Percentiles rank a stretch among this genome's conserved stretches.
phyloP scores from a whole-genome alignment of 345 rosid genomes.

The Arabidopsis arenosa region DNA sequence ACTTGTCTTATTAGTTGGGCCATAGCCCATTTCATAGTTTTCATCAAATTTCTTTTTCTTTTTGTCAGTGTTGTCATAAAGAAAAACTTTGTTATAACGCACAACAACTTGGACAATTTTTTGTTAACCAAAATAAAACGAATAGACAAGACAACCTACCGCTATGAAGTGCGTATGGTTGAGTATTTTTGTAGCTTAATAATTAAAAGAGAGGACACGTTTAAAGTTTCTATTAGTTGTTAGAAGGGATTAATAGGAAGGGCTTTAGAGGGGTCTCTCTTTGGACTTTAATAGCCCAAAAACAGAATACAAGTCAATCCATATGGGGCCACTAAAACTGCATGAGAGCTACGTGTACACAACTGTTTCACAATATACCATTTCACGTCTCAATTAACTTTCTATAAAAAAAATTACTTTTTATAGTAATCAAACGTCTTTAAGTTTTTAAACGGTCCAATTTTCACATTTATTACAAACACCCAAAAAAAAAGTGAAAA shows the following conservation, averaged over 20 bases:
- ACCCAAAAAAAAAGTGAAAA: slow-evolving; percentile 20
- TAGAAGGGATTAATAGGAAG: neutral
- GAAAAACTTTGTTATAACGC: neutral
- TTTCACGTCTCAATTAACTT: slow-evolving; percentile 23
- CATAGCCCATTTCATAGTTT: neutral
- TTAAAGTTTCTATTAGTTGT: neutral
- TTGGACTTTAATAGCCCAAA: slow-evolving; percentile 40
- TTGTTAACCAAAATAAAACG: neutral
- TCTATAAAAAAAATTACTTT: neutral
- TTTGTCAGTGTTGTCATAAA: neutral
- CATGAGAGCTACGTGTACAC: slow-evolving; percentile 43
- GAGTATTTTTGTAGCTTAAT: neutral
- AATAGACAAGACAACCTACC: neutral
- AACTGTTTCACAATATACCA: slow-evolving; percentile 20
- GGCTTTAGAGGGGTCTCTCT: slow-evolving; percentile 16
- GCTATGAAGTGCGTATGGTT: neutral
- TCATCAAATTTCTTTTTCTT: too few relatives aligned
- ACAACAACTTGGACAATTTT: neutral
- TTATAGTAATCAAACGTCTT: slow-evolving; percentile 15
- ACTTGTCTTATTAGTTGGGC: neutral
- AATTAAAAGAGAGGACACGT: slow-evolving; percentile 16
- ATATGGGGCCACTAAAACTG: slow-evolving; percentile 38
- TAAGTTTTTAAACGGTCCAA: slow-evolving; percentile 22
- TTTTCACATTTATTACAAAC: slow-evolving; percentile 38
- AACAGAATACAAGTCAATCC: slow-evolving; percentile 40